phyloP scores from a whole-genome alignment of 2,329 filamentous ascomycete species.

The Claviceps purpurea region DNA sequence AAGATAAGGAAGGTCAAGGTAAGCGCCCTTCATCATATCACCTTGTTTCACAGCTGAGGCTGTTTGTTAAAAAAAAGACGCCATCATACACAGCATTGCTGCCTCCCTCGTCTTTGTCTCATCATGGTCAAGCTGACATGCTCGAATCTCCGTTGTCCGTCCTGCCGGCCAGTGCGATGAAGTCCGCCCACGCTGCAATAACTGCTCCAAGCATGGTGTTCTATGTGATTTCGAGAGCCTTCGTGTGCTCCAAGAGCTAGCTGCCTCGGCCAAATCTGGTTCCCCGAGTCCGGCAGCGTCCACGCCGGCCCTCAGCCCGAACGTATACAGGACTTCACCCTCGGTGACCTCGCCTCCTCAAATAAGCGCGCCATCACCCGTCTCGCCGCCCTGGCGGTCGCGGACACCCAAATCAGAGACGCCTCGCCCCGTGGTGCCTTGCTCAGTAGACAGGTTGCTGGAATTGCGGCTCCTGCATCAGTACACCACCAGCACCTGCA shows the following conservation, averaged over 20 bases:
- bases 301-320: slow-evolving; percentile 1
- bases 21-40: slow-evolving; percentile 5
- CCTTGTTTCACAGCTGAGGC: not conserved
- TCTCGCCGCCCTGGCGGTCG: slow-evolving; percentile 7
- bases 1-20: slow-evolving; percentile 61
- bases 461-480: slow-evolving; percentile 53
- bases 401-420: slow-evolving; percentile 16
- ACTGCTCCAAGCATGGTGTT: slow-evolving; percentile 55
- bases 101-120: not conserved
- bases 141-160: not conserved
- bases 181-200: slow-evolving; percentile 49
- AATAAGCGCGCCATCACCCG: slow-evolving; percentile 16
- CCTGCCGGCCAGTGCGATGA: slow-evolving; percentile 43
- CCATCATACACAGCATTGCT: not conserved
- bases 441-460: slow-evolving; percentile 32
- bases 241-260: slow-evolving; percentile 30
- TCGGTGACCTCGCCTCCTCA: slow-evolving; percentile 19
- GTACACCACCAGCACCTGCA: slow-evolving; percentile 46
- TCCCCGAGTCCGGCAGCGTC: slow-evolving; percentile 8
- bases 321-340: slow-evolving; percentile 7
- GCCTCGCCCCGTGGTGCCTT: slow-evolving; percentile 21
- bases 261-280: slow-evolving; percentile 19
- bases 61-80: not conserved
- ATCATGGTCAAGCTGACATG: not conserved
- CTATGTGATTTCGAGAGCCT: slow-evolving; percentile 50